Evolutionary conservation across 345 rosid species (phyloP).

Genomic region (Lepidium didymum): DNA sequence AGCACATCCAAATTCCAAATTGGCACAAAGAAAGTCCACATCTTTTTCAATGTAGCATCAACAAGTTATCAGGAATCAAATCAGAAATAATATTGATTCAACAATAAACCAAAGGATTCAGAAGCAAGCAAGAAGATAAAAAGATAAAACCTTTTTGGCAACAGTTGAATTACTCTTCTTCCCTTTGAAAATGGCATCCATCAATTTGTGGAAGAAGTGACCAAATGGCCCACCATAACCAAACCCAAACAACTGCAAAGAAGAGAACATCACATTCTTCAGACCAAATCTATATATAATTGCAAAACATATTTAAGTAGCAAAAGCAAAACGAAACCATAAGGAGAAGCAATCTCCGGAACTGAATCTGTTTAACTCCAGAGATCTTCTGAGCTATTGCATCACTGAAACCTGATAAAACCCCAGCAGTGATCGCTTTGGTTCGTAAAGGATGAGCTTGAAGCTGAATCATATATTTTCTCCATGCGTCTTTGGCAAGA

Average conservation of each 20-base stretch:
- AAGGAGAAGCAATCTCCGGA: slow-evolving; percentile 61
- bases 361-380: slow-evolving; percentile 63
- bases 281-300: background rate
- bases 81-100: background rate
- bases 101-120: background rate
- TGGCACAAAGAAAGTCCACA: background rate
- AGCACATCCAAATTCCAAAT: background rate
- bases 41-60: background rate
- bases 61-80: background rate
- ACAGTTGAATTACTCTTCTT: slow-evolving; percentile 66
- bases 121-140: background rate
- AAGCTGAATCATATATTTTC: slow-evolving; percentile 81
- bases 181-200: slow-evolving; percentile 71
- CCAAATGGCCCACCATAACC: slow-evolving; percentile 90
- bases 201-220: slow-evolving; percentile 75
- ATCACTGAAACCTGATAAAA: slow-evolving; percentile 75
- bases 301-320: background rate
- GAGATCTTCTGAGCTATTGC: slow-evolving; percentile 80
- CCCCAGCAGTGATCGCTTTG: slow-evolving; percentile 83
- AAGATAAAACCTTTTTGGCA: slow-evolving; percentile 62
- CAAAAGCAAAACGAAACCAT: slow-evolving; percentile 40
- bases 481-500: slow-evolving; percentile 71
- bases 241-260: slow-evolving; percentile 71
- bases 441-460: slow-evolving; percentile 79
- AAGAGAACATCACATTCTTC: background rate